Percentiles rank a stretch among this genome's conserved stretches.
phyloP scores from a whole-genome alignment of 2,329 filamentous ascomycete species.

The Colletotrichum agaves region DNA sequence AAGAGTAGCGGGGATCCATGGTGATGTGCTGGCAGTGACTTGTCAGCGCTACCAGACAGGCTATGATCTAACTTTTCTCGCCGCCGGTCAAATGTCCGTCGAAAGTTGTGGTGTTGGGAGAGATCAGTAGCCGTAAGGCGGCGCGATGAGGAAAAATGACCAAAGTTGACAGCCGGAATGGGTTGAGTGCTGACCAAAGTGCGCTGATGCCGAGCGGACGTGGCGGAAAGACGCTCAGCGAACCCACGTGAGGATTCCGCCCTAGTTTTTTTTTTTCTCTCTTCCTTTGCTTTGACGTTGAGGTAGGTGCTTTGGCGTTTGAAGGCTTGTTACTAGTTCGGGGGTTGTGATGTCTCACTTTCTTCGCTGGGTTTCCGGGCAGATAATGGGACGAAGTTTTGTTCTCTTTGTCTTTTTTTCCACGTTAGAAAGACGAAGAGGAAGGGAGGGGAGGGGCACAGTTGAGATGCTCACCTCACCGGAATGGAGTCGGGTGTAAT shows the following conservation, averaged over 20 bases:
- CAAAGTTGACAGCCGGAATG: constrained; percentile 2
- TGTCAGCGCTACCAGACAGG: constrained; percentile 15
- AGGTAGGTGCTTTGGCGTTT: constrained; percentile 26
- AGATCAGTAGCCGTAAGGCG: not conserved
- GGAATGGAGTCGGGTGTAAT: constrained; percentile 23
- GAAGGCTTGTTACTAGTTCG: constrained; percentile 6
- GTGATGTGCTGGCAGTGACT: constrained; percentile 25
- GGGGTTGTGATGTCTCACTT: constrained; percentile 32
- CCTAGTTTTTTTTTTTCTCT: constrained; percentile 9
- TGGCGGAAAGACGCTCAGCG: constrained; percentile 29
- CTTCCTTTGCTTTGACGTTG: constrained; percentile 18
- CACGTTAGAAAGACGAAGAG: constrained; percentile 7
- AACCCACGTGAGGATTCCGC: constrained; percentile 35
- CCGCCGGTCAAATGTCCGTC: not conserved
- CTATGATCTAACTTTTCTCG: constrained; percentile 2
- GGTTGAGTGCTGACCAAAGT: constrained; percentile 19
- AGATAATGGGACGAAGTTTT: constrained; percentile 9
- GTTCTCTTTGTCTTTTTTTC: constrained; percentile 15
- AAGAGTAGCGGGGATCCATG: constrained; percentile 39
- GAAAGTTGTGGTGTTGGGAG: constrained; percentile 1
- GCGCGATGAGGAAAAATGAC: constrained; percentile 6
- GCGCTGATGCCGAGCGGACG: constrained; percentile 22
- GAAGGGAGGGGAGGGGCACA: constrained; percentile 35
- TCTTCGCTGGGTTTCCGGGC: constrained; percentile 31
- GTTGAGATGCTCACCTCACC: constrained; percentile 31